These are phyloP conservation scores for Boehmeria nivea DNA, from an alignment of 306 rosid species.

Conservation along the genomic window DNA sequence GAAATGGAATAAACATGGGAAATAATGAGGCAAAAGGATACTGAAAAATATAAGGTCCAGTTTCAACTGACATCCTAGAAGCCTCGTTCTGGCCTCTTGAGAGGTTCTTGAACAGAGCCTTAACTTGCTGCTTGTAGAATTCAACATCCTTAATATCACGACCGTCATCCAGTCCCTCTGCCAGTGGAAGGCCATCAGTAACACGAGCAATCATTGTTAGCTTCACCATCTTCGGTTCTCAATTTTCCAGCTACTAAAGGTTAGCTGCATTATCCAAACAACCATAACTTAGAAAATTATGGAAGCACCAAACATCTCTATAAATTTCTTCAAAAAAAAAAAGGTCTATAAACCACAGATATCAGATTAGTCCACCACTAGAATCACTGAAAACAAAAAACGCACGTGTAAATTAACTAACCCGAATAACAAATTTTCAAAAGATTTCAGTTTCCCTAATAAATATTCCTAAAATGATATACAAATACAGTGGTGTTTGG, in stretches of 20 bases:
- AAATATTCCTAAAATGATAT: no score
- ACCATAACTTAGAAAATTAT: no score
- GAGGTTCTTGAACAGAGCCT: slow-evolving; percentile 84
- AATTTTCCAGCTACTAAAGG: slow-evolving; percentile 19
- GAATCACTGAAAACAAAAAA: no score
- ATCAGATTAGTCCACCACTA: no score
- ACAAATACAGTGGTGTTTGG: not conserved
- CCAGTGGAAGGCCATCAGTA: slow-evolving; percentile 88
- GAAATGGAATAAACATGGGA: not conserved
- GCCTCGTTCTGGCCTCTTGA: slow-evolving; percentile 85
- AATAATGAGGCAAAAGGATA: slow-evolving; percentile 46
- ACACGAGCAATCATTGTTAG: slow-evolving; percentile 95
- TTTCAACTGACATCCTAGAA: slow-evolving; percentile 94
- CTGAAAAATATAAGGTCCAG: slow-evolving; percentile 87
- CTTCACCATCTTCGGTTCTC: slow-evolving; percentile 76
- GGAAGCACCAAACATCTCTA: no score
- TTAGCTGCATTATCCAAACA: slow-evolving; percentile 8
- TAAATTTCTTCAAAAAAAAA: no score
- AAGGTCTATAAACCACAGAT: no score
- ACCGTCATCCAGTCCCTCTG: slow-evolving; percentile 89
- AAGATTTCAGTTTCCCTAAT: no score
- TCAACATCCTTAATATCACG: slow-evolving; percentile 75
- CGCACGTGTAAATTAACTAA: no score
- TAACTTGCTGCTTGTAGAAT: slow-evolving; percentile 86
- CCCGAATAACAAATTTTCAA: no score